Evolutionary conservation across 176 grass and related monocot species (phyloP).

Genomic region (Oryza meyeriana): DNA sequence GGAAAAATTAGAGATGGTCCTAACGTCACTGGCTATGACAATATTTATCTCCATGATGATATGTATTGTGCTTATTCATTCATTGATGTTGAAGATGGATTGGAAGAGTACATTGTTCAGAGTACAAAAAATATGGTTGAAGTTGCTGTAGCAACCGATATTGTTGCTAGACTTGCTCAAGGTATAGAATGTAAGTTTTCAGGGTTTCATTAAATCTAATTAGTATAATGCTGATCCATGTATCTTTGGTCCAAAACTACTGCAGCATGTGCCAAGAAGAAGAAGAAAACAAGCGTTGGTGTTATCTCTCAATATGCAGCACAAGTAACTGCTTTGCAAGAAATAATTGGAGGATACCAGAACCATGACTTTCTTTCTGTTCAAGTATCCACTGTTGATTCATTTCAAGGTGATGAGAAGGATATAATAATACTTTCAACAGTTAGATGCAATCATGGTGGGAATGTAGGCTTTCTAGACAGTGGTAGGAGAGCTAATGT

Average conservation of each 20-base stretch:
- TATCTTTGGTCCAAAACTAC: conserved; percentile 1
- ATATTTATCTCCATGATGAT: background rate
- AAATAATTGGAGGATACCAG: conserved; percentile 3
- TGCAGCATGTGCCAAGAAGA: background rate
- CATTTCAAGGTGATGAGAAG: conserved; percentile 53
- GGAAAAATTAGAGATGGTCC: conserved; percentile 22
- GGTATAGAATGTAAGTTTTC: background rate
- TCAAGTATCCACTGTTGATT: conserved; percentile 33
- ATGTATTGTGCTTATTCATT: conserved; percentile 47
- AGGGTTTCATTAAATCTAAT: background rate
- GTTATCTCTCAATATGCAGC: conserved; percentile 51
- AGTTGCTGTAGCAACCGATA: conserved; percentile 7
- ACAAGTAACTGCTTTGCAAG: conserved; percentile 48
- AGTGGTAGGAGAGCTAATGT: conserved; percentile 48
- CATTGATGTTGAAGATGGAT: conserved; percentile 36
- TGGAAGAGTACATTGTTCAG: background rate
- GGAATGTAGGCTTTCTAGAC: conserved; percentile 28
- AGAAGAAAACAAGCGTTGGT: conserved; percentile 23
- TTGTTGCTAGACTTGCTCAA: conserved; percentile 32
- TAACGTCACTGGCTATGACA: background rate
- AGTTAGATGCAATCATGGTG: conserved; percentile 36
- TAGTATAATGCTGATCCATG: background rate
- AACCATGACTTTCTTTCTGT: conserved; percentile 28
- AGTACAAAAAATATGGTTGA: conserved; percentile 42
- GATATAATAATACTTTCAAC: conserved; percentile 50